These are phyloP conservation scores for Alternaria conjuncta DNA, from an alignment of 2,329 filamentous ascomycete genomes.

Conservation along the genomic window DNA sequence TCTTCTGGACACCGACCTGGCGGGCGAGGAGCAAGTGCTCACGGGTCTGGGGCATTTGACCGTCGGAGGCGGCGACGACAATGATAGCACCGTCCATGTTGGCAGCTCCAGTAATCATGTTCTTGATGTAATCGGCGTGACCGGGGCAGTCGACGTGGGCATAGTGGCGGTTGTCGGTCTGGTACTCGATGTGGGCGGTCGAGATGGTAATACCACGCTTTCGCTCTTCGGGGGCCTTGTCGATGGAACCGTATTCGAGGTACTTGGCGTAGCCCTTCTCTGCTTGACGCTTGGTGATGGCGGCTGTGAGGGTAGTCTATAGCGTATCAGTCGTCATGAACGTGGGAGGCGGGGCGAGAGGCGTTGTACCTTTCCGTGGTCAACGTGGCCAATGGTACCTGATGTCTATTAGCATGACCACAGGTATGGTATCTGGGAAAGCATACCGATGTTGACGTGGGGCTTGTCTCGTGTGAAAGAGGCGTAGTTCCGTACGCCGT, in stretches of 20 bases:
- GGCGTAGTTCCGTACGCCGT: conserved; percentile 68
- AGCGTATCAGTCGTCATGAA: conserved; percentile 18
- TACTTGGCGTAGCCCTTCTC: conserved; percentile 93
- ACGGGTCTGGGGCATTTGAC: conserved; percentile 99
- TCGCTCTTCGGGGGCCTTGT: conserved; percentile 98
- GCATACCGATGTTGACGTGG: conserved; percentile 93
- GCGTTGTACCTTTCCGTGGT: conserved; percentile 88
- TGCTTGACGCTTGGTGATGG: conserved; percentile 97
- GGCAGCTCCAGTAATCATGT: conserved; percentile 99
- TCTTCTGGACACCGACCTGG: conserved; percentile 96
- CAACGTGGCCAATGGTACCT: conserved; percentile 98
- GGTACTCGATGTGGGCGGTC: conserved; percentile 97
- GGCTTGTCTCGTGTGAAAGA: conserved; percentile 90
- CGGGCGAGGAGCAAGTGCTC: conserved; percentile 97
- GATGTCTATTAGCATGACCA: conserved; percentile 15
- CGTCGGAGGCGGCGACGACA: conserved; percentile 96
- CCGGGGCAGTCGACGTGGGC: conserved; percentile 99
- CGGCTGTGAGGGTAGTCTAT: conserved; percentile 95
- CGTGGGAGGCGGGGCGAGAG: conserved; percentile 18
- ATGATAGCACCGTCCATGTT: conserved; percentile 99
- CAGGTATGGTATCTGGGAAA: not conserved
- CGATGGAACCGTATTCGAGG: conserved; percentile 96
- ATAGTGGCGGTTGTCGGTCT: conserved; percentile 93
- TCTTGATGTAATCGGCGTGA: conserved; percentile 99
- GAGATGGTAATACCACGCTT: conserved; percentile 99